Conservation (phyloP, 345 rosid genomes). For the Cardiospermum halicacabum region DNA sequence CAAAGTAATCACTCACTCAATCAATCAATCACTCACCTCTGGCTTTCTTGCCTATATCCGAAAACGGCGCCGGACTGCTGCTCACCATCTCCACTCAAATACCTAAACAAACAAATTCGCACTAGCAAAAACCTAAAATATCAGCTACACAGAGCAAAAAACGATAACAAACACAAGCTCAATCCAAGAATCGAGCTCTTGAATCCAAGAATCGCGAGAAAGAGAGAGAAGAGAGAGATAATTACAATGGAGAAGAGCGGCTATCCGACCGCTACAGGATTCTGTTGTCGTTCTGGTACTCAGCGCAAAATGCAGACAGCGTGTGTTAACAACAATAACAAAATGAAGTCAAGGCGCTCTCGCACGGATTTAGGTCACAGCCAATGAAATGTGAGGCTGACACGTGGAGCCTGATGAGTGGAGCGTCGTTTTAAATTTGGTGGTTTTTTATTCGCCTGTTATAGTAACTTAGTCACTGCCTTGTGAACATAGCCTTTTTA, state of each 20-base stretch:
- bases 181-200: no score
- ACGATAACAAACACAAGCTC: no score
- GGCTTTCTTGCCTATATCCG: slow-evolving; percentile 70
- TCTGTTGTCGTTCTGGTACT: not conserved
- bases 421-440: not conserved
- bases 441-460: not conserved
- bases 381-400: not conserved
- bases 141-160: no score
- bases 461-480: not conserved
- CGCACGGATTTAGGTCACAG: slow-evolving; percentile 9
- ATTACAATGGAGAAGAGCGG: slow-evolving; percentile 11
- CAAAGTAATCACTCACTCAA: slow-evolving; percentile 22
- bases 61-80: slow-evolving; percentile 63
- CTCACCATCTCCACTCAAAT: slow-evolving; percentile 39
- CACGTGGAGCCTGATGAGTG: not conserved
- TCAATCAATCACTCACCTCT: slow-evolving; percentile 45
- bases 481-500: not conserved
- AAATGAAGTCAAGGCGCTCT: slow-evolving; percentile 10
- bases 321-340: not conserved
- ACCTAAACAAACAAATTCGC: slow-evolving; percentile 15
- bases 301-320: not conserved
- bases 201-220: no score
- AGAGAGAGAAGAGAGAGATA: no score
- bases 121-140: slow-evolving; percentile 7
- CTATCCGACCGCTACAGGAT: slow-evolving; percentile 11